A percentile compares a stretch with the other conserved stretches of the same genome.
These are phyloP conservation scores for Fusarium sp. DNA, from an alignment of 2,329 filamentous ascomycete genomes.

Conservation along the genomic window DNA sequence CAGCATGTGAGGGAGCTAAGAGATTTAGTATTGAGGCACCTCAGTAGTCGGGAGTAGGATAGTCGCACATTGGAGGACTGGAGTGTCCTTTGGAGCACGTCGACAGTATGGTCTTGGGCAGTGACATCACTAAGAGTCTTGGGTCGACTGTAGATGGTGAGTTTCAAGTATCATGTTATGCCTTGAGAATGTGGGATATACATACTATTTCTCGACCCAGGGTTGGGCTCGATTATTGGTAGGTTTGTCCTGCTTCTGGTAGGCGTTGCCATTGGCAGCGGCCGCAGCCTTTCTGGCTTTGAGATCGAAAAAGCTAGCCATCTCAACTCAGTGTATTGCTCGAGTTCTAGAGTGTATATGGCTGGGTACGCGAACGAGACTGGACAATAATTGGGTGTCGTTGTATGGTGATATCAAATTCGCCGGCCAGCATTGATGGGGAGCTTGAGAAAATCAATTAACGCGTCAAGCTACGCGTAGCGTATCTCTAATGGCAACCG, in stretches of 20 bases:
- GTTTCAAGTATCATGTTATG: background rate
- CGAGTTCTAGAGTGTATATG: background rate
- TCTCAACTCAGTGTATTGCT: constrained; percentile 51
- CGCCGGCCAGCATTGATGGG: constrained; percentile 13
- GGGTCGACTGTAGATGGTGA: constrained; percentile 74
- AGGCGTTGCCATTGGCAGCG: constrained; percentile 71
- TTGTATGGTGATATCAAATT: constrained; percentile 9
- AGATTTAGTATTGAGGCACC: constrained; percentile 9
- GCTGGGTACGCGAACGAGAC: background rate
- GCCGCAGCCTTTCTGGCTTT: constrained; percentile 88
- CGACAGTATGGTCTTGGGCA: constrained; percentile 96
- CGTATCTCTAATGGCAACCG: constrained; percentile 33
- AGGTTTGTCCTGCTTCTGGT: constrained; percentile 74
- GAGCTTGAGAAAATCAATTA: constrained; percentile 48
- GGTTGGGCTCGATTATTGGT: constrained; percentile 78
- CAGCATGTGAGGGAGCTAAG: constrained; percentile 91
- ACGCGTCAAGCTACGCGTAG: constrained; percentile 46
- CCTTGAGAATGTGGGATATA: background rate
- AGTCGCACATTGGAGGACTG: constrained; percentile 86
- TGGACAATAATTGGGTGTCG: background rate
- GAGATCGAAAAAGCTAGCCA: constrained; percentile 96
- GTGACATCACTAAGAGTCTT: constrained; percentile 95
- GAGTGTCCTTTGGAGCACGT: constrained; percentile 89
- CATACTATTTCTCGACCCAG: constrained; percentile 99
- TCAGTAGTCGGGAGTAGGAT: background rate